phyloP scores from a whole-genome alignment of 768 basidiomycete genomes.

The Pleurotus salmoneostramineus region DNA sequence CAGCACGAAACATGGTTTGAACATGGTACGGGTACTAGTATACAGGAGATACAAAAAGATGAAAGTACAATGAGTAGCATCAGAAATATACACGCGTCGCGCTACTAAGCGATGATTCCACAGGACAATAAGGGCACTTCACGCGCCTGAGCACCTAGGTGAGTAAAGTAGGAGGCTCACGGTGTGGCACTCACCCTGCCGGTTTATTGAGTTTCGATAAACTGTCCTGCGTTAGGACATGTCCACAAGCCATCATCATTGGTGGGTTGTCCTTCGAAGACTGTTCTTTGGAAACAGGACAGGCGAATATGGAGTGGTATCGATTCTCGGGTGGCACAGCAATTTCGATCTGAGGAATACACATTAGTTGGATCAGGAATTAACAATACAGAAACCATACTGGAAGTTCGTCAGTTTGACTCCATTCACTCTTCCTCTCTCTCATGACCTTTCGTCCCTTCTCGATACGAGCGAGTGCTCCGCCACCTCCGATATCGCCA shows the following conservation, averaged over 20 bases:
- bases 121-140: conserved; percentile 96
- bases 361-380: neutral
- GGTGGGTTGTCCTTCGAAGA: conserved; percentile 91
- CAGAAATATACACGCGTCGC: conserved; percentile 70
- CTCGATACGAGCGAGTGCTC: conserved; percentile 88
- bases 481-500: conserved; percentile 90
- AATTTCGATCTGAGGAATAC: conserved; percentile 79
- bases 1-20: too few species aligned
- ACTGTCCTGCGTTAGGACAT: conserved; percentile 92
- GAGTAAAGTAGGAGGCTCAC: conserved; percentile 5
- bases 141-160: conserved; percentile 55
- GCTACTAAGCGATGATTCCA: conserved; percentile 56
- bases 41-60: too few species aligned
- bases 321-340: conserved; percentile 81
- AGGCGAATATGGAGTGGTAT: conserved; percentile 96
- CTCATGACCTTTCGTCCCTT: conserved; percentile 93
- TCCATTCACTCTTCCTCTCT: conserved; percentile 92
- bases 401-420: conserved; percentile 83
- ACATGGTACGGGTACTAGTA: too few species aligned
- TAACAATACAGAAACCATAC: conserved; percentile 34
- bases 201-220: conserved; percentile 86
- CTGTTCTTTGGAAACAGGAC: conserved; percentile 97
- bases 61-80: neutral
- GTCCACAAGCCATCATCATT: conserved; percentile 97
- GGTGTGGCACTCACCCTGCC: conserved; percentile 44